phyloP scores from a whole-genome alignment of 2,329 filamentous ascomycete genomes.

The Ascochyta viciae-villosae region DNA sequence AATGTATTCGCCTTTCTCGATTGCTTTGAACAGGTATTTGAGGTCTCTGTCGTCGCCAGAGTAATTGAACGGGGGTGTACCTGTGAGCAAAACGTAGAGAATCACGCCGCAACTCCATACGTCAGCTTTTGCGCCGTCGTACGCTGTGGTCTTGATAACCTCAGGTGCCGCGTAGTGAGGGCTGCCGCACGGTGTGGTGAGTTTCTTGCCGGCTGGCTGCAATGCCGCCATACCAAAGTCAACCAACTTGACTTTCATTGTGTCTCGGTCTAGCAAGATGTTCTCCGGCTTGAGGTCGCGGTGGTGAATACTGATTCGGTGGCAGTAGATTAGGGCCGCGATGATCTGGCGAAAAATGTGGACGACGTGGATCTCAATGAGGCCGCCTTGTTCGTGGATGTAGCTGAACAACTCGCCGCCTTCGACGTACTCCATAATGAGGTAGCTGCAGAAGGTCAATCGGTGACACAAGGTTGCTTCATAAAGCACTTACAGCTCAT shows the following conservation, averaged over 20 bases:
- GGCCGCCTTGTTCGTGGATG: conserved; percentile 74
- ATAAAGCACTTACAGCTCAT: conserved; percentile 76
- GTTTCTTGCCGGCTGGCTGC: conserved; percentile 77
- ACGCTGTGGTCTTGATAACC: conserved; percentile 77
- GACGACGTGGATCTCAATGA: conserved; percentile 81
- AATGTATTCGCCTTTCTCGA: conserved; percentile 58
- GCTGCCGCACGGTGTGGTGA: conserved; percentile 92
- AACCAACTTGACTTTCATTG: conserved; percentile 84
- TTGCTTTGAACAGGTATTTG: conserved; percentile 66
- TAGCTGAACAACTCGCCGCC: conserved; percentile 86
- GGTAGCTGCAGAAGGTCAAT: conserved; percentile 67
- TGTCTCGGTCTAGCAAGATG: conserved; percentile 78
- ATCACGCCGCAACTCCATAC: conserved; percentile 86
- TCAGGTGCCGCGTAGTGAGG: conserved; percentile 97
- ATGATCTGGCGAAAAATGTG: conserved; percentile 93
- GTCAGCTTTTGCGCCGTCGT: conserved; percentile 85
- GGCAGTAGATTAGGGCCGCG: conserved; percentile 88
- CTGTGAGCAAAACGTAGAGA: conserved; percentile 85
- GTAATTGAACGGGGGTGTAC: conserved; percentile 78
- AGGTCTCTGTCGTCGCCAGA: conserved; percentile 60
- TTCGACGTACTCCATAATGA: conserved; percentile 92
- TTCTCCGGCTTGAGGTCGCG: conserved; percentile 97
- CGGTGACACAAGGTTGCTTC: background rate
- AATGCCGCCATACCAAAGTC: conserved; percentile 98
- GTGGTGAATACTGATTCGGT: conserved; percentile 94